phyloP scores from a whole-genome alignment of 2,329 filamentous ascomycete species.

The Talaromyces sp. region DNA sequence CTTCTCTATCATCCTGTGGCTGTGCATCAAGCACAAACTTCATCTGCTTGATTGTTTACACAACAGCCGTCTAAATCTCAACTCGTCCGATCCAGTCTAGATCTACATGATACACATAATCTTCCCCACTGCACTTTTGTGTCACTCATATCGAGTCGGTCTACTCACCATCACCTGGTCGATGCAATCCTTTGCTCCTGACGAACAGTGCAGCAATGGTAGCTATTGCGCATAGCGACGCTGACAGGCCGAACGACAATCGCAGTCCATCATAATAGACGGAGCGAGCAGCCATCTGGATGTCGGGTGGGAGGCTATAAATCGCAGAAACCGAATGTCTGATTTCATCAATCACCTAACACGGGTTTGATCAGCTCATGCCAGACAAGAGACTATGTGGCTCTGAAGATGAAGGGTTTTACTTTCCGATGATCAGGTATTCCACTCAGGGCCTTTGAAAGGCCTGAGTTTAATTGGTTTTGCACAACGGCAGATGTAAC shows the following conservation, averaged over 20 bases:
- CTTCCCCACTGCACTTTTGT: not conserved
- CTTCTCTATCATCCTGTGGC: too few species aligned
- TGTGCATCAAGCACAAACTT: too few species aligned
- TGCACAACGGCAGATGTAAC: constrained; percentile 59
- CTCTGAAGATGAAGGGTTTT: constrained; percentile 27
- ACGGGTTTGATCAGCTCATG: constrained; percentile 24
- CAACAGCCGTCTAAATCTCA: not conserved
- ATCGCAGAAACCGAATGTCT: constrained; percentile 57
- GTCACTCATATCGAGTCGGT: not conserved
- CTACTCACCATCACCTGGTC: not conserved
- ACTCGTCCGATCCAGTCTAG: not conserved
- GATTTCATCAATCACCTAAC: constrained; percentile 56
- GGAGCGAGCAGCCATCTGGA: constrained; percentile 52
- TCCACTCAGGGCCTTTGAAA: constrained; percentile 51
- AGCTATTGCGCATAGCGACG: constrained; percentile 48
- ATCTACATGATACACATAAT: not conserved
- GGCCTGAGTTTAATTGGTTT: constrained; percentile 52
- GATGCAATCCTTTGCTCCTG: constrained; percentile 31
- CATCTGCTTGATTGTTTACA: too few species aligned
- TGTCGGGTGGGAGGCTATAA: constrained; percentile 50
- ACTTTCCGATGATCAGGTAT: constrained; percentile 56
- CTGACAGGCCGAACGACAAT: constrained; percentile 54
- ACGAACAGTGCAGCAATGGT: constrained; percentile 47
- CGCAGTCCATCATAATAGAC: constrained; percentile 58
- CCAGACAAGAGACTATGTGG: constrained; percentile 13